Conservation (phyloP, 768 basidiomycete species). For the Rhizopogon salebrosus region DNA sequence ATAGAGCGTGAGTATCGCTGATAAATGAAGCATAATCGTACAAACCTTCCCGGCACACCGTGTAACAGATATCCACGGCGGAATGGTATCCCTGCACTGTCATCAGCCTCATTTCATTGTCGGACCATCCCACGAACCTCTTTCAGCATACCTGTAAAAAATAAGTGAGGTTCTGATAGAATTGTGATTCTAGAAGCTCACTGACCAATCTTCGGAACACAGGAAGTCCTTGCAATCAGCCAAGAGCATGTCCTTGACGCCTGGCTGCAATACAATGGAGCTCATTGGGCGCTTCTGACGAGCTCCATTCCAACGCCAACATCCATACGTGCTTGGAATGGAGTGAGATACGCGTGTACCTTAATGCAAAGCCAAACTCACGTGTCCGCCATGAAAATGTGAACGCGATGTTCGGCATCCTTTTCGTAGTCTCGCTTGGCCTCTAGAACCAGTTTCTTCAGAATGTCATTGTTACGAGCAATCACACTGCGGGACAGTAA, state of each 20-base stretch:
- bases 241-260: conserved; percentile 87
- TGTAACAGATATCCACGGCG: conserved; percentile 81
- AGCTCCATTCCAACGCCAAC: conserved; percentile 88
- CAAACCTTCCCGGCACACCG: conserved; percentile 80
- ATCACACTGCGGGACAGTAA: conserved; percentile 53
- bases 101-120: conserved; percentile 15
- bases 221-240: conserved; percentile 84
- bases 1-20: conserved; percentile 10
- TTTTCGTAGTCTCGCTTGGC: conserved; percentile 88
- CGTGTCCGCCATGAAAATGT: conserved; percentile 87
- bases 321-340: conserved; percentile 53
- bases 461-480: conserved; percentile 81
- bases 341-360: conserved; percentile 3
- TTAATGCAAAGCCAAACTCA: conserved; percentile 37
- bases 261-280: conserved; percentile 87
- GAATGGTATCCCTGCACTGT: conserved; percentile 71
- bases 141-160: conserved; percentile 74
- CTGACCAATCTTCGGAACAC: conserved; percentile 80
- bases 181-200: conserved; percentile 17
- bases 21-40: neutral
- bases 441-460: conserved; percentile 82
- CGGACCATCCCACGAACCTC: conserved; percentile 48
- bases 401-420: conserved; percentile 85
- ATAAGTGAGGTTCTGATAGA: conserved; percentile 13
- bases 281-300: conserved; percentile 87